Percentiles rank a stretch among this genome's conserved stretches.
phyloP scores from a whole-genome alignment of 495 filamentous ascomycete genomes.

The Neurospora sp. region DNA sequence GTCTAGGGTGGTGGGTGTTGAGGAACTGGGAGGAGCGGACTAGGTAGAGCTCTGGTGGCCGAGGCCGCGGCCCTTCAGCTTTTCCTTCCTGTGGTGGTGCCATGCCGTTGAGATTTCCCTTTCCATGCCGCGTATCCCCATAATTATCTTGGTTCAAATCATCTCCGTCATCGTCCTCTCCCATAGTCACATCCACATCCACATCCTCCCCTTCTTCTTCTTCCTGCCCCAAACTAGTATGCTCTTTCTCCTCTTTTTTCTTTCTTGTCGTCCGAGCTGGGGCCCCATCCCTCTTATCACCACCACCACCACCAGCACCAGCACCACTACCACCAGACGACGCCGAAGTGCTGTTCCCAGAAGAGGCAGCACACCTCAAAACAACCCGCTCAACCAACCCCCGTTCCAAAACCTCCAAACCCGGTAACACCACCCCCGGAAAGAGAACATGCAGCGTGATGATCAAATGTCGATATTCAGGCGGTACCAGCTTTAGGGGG shows the following conservation, averaged over 20 bases:
- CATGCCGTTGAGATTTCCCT: too few species aligned
- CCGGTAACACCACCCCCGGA: slow-evolving; percentile 52
- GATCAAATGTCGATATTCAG: slow-evolving; percentile 34
- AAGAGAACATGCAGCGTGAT: slow-evolving; percentile 57
- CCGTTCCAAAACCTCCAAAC: slow-evolving; percentile 75
- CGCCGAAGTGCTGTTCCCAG: too few species aligned
- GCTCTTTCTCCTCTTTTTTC: background rate
- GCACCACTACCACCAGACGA: too few species aligned
- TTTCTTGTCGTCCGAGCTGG: too few species aligned
- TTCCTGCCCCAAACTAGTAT: background rate
- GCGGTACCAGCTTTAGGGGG: slow-evolving; percentile 29
- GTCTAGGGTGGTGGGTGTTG: slow-evolving; percentile 6
- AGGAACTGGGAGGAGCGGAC: slow-evolving; percentile 27
- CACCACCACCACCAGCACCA: too few species aligned
- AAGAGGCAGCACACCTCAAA: background rate
- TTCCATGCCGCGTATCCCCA: too few species aligned
- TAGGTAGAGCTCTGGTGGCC: slow-evolving; percentile 20
- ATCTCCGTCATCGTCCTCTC: background rate
- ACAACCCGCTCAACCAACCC: slow-evolving; percentile 44
- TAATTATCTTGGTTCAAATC: too few species aligned
- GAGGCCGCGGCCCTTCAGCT: too few species aligned
- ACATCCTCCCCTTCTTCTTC: background rate
- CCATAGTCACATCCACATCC: background rate
- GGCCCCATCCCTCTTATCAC: too few species aligned
- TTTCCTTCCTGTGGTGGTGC: too few species aligned